Conservation (phyloP, 371 early-diverging fungal species). For the Rhizopus stolonifer region DNA sequence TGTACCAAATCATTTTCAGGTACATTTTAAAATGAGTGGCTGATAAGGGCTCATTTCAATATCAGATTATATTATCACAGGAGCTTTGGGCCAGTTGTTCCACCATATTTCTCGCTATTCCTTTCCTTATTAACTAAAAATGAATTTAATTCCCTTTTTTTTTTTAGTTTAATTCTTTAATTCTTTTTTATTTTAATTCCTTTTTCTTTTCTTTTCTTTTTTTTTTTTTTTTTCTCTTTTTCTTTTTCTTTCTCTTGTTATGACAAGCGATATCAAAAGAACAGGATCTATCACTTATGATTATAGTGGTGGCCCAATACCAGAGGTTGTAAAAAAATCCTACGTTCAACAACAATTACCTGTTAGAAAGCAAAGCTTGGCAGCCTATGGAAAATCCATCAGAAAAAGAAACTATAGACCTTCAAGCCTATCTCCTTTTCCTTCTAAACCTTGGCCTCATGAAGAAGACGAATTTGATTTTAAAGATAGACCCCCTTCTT, state of each 20-base stretch:
- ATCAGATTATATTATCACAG: background rate
- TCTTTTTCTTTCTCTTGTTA: background rate
- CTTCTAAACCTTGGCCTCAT: slow-evolving; percentile 1
- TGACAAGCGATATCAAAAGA: slow-evolving; percentile 11
- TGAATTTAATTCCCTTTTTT: background rate
- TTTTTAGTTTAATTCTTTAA: background rate
- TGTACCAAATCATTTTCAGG: no score
- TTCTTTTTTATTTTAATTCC: background rate
- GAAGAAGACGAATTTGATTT: slow-evolving; percentile 43
- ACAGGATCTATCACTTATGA: slow-evolving; percentile 19
- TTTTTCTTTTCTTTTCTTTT: background rate
- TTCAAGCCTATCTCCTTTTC: slow-evolving; percentile 9
- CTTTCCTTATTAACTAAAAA: background rate
- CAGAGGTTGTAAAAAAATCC: slow-evolving; percentile 35
- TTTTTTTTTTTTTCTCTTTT: background rate
- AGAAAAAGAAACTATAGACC: slow-evolving; percentile 1
- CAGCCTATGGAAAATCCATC: slow-evolving; percentile 18
- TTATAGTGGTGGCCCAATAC: slow-evolving; percentile 26
- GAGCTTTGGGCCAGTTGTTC: background rate
- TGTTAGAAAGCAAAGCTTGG: slow-evolving; percentile 45
- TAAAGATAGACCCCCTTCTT: slow-evolving; percentile 41
- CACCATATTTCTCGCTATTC: background rate
- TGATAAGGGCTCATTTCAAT: background rate
- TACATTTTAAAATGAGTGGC: no score
- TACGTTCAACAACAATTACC: slow-evolving; percentile 47